Evolutionary conservation across 352 stramenopile genomes (phyloP).

Genomic region (Pythium rhizo-oryzae): DNA sequence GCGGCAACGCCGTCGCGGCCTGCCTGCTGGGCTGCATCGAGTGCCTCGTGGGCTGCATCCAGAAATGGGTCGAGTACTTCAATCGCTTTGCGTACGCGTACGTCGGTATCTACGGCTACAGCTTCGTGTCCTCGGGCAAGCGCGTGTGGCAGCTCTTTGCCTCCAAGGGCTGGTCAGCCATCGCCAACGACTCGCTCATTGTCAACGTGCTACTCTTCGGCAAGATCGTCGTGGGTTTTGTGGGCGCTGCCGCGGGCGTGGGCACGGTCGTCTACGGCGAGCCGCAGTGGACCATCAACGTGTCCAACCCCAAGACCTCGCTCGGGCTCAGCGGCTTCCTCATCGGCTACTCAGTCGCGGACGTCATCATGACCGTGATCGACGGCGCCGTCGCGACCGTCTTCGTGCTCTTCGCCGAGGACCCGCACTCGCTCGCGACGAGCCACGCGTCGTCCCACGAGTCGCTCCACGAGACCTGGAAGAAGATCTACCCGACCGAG

Average conservation of each 20-base stretch:
- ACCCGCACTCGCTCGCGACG: constrained; percentile 41
- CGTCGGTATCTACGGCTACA: constrained; percentile 73
- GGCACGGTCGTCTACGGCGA: constrained; percentile 42
- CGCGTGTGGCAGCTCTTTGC: constrained; percentile 59
- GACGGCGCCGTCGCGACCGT: constrained; percentile 53
- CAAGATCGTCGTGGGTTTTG: constrained; percentile 59
- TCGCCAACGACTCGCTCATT: constrained; percentile 76
- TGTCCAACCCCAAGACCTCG: constrained; percentile 44
- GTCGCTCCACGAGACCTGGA: constrained; percentile 44
- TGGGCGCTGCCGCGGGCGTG: constrained; percentile 45
- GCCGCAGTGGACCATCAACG: constrained; percentile 44
- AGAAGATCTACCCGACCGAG: constrained; percentile 55
- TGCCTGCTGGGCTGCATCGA: constrained; percentile 49
- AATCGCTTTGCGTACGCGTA: constrained; percentile 80
- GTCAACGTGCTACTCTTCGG: constrained; percentile 62
- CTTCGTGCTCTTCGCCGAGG: constrained; percentile 58
- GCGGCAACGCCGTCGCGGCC: constrained; percentile 56
- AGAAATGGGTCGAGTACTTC: constrained; percentile 73
- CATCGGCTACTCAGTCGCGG: constrained; percentile 52
- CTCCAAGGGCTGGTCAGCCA: constrained; percentile 57
- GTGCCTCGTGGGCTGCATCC: constrained; percentile 63
- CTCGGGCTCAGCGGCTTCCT: constrained; percentile 54
- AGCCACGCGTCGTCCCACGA: constrained; percentile 47
- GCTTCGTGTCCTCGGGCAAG: constrained; percentile 53
- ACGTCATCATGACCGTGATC: constrained; percentile 58